phyloP scores from a whole-genome alignment of 108 stramenopile genomes.

The Heterococcus sp. region DNA sequence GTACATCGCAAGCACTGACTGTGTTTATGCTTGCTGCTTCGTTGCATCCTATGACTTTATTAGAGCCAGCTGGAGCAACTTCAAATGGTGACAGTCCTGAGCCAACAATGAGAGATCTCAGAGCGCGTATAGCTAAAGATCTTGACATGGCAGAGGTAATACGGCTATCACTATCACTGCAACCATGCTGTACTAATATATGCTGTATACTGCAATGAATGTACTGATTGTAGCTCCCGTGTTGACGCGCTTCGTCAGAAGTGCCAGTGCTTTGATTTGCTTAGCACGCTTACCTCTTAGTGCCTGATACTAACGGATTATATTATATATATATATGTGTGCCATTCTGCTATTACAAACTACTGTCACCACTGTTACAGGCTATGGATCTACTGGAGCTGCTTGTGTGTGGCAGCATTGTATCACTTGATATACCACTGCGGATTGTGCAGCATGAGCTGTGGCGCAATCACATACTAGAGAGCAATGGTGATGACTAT shows the following conservation, averaged over 20 bases:
- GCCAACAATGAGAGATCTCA: constrained; percentile 54
- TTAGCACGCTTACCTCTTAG: too few relatives aligned
- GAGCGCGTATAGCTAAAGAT: constrained; percentile 46
- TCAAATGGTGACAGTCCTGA: constrained; percentile 5
- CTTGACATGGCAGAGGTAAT: constrained; percentile 39
- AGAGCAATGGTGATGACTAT: constrained; percentile 28
- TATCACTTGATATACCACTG: constrained; percentile 26
- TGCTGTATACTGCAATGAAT: too few relatives aligned
- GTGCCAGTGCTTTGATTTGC: too few relatives aligned
- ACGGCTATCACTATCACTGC: background rate
- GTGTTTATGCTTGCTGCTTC: background rate
- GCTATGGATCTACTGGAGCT: constrained; percentile 36
- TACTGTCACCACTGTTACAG: background rate
- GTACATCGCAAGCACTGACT: background rate
- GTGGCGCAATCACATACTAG: constrained; percentile 26
- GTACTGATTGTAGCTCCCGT: too few relatives aligned
- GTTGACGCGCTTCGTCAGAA: too few relatives aligned
- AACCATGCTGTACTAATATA: background rate
- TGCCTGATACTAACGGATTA: too few relatives aligned
- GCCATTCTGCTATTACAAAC: background rate
- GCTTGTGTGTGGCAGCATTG: constrained; percentile 36
- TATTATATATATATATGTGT: background rate
- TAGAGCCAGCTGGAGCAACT: too few relatives aligned
- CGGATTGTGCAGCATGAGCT: constrained; percentile 26
- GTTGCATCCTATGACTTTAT: too few relatives aligned